Conservation (phyloP, 2,329 filamentous ascomycete genomes). For the Colletotrichum tropicicola region DNA sequence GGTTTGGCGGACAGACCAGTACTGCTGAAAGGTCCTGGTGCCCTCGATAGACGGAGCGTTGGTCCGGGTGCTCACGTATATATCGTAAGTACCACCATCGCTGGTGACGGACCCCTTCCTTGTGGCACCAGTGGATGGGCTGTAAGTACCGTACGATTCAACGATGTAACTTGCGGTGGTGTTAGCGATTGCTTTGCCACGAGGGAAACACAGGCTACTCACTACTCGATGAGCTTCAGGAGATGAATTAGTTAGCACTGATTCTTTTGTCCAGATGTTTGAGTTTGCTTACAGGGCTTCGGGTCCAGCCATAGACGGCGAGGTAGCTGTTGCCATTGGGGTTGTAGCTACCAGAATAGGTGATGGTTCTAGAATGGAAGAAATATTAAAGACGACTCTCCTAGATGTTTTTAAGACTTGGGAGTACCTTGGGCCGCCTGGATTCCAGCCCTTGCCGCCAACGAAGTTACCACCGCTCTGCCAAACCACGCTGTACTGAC, state of each 20-base stretch:
- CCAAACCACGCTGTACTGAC: slow-evolving; percentile 57
- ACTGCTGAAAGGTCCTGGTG: slow-evolving; percentile 63
- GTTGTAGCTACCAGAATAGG: slow-evolving; percentile 46
- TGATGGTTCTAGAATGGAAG: slow-evolving; percentile 36
- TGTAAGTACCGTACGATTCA: slow-evolving; percentile 28
- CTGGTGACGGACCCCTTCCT: slow-evolving; percentile 58
- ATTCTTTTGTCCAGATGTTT: neutral
- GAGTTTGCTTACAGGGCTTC: slow-evolving; percentile 35
- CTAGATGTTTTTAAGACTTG: neutral
- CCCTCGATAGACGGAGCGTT: slow-evolving; percentile 64
- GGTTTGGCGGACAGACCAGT: slow-evolving; percentile 56
- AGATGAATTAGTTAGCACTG: neutral
- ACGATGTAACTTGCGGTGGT: neutral
- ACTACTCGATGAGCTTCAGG: neutral
- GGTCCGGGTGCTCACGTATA: slow-evolving; percentile 57
- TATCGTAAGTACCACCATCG: slow-evolving; percentile 62
- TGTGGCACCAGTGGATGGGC: slow-evolving; percentile 34
- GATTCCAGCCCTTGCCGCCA: slow-evolving; percentile 67
- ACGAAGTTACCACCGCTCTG: slow-evolving; percentile 60
- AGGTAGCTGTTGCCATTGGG: slow-evolving; percentile 49
- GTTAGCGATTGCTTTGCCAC: neutral
- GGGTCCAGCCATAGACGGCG: slow-evolving; percentile 49
- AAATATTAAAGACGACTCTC: neutral
- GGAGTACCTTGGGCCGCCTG: slow-evolving; percentile 57
- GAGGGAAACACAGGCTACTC: neutral